phyloP scores from a whole-genome alignment of 75 land plant genomes.

The Adiantum capillusveneris region DNA sequence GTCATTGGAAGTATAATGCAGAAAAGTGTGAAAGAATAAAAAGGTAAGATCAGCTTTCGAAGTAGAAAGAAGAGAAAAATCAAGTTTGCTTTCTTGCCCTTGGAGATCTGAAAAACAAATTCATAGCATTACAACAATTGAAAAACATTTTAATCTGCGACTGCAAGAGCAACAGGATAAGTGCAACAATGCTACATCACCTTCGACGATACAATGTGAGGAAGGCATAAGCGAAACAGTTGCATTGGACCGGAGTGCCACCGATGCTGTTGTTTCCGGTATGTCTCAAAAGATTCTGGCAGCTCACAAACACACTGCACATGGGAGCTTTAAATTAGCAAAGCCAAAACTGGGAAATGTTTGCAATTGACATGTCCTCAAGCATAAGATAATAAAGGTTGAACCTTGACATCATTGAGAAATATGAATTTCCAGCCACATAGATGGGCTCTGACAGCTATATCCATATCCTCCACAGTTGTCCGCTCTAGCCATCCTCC shows the following conservation, averaged over 20 bases:
- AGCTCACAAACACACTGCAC: slow-evolving; percentile 25
- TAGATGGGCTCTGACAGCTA: slow-evolving; percentile 77
- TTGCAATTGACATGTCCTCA: neutral
- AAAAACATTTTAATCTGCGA: too few species aligned
- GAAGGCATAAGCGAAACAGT: too few species aligned
- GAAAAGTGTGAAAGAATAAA: slow-evolving; percentile 69
- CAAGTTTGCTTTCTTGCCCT: slow-evolving; percentile 47
- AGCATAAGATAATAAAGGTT: neutral
- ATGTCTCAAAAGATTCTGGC: slow-evolving; percentile 60
- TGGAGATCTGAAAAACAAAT: slow-evolving; percentile 44
- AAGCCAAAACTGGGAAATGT: neutral
- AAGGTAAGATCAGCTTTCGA: slow-evolving; percentile 60
- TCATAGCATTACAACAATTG: too few species aligned
- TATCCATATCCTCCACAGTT: too few species aligned
- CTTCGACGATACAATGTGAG: too few species aligned
- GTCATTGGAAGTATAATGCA: too few species aligned
- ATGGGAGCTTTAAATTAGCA: neutral
- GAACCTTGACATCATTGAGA: slow-evolving; percentile 67
- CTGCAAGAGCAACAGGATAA: too few species aligned
- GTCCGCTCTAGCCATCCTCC: slow-evolving; percentile 62
- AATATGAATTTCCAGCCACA: slow-evolving; percentile 74
- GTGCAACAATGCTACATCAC: too few species aligned
- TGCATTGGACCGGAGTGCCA: too few species aligned
- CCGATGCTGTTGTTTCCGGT: too few species aligned
- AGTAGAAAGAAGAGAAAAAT: slow-evolving; percentile 61